Base-by-base conservation (phyloP, 176 grass and related monocot species). In the Raddia guianensis region DNA sequence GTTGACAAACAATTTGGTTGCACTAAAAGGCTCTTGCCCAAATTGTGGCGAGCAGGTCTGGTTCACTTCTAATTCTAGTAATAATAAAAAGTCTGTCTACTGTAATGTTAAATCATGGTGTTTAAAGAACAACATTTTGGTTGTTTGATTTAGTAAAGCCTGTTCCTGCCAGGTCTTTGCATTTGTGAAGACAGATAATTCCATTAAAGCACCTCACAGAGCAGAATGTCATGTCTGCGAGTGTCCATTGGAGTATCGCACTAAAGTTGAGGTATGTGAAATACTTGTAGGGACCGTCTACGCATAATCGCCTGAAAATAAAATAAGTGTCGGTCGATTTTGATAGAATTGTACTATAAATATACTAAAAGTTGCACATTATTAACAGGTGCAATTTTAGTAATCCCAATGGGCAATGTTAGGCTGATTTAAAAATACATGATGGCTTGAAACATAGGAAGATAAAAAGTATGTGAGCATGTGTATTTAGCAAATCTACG, bases 221-320 rank as follows among this genome's bases (percentile, higher is more conserved):
- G 92, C 96, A 42, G 84, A 91, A 78, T 98, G 96, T 13, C 96
- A 98, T 93, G 96, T 98, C n/a, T 98, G 96, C 47, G 82, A 93
- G 4, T 93, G 88, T 35, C 47, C 76, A 16, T 80, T 98, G 92
- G 96, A 95, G 81, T 98, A 86, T 47, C 92, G 89, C 46, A 91
- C 92, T 9, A 98, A 98, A 89, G 85, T 98, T 19, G 78, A 93
- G 89, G 96, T 98, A 90, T 57, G 73, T 71, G 14, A 56, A 55
- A 35, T 34, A 59, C 18, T 5, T 73, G 20, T 47, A 34, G 37
- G 37, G 27, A 27, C 1, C 27, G 27, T 27, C 27, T 27, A 27
- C 27, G 27, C 27, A 27, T 1, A 27, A 27, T 27, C 27, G 27
- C 1, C 27, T 27, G 27, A 27, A 27, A 27, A 27, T 27, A 27